Conservation (phyloP, 1,284 basidiomycete genomes). For the Boletus mariae region DNA sequence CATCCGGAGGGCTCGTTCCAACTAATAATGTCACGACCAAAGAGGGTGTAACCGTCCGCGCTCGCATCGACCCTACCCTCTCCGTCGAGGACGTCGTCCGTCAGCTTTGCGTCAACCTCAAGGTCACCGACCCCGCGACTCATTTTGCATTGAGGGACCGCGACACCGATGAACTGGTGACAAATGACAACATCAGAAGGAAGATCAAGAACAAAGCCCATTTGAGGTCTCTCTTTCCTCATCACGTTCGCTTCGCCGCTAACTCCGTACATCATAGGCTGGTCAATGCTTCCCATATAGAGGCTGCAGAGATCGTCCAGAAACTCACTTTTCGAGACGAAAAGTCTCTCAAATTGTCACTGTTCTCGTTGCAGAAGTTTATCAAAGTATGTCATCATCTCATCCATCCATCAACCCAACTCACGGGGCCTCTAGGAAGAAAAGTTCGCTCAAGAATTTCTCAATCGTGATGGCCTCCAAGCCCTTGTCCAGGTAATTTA, state of each 20-base stretch:
- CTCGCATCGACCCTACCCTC: slow-evolving; percentile 76
- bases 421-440: slow-evolving; percentile 60
- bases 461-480: slow-evolving; percentile 71
- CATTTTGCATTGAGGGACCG: slow-evolving; percentile 82
- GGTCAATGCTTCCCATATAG: slow-evolving; percentile 76
- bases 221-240: slow-evolving; percentile 62
- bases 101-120: slow-evolving; percentile 76
- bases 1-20: slow-evolving; percentile 51
- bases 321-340: slow-evolving; percentile 67
- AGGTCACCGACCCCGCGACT: slow-evolving; percentile 77
- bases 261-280: slow-evolving; percentile 45
- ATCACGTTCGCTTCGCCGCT: background rate
- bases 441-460: slow-evolving; percentile 83
- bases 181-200: slow-evolving; percentile 81
- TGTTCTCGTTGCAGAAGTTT: slow-evolving; percentile 82
- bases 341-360: slow-evolving; percentile 59
- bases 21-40: slow-evolving; percentile 78
- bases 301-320: slow-evolving; percentile 76
- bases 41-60: slow-evolving; percentile 69
- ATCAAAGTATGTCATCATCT: slow-evolving; percentile 52
- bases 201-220: slow-evolving; percentile 79
- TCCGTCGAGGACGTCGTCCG: slow-evolving; percentile 77
- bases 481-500: slow-evolving; percentile 77
- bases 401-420: background rate
- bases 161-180: slow-evolving; percentile 87